Evolutionary conservation across 805 yeast species (phyloP).

Genomic region (Zygosaccharomyces pseudorouxii): DNA sequence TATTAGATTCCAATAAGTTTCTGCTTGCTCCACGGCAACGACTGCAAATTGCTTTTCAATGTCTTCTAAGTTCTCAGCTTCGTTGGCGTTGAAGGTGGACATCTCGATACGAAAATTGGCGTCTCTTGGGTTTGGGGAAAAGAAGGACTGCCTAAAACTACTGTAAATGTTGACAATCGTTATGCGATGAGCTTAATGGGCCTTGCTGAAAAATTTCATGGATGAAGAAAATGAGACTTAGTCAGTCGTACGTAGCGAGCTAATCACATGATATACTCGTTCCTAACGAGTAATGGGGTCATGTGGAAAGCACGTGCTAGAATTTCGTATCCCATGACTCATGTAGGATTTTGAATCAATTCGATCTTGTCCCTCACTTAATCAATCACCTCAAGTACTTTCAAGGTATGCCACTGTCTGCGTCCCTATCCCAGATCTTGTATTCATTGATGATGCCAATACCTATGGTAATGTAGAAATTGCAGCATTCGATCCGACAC

Average conservation of each 20-base stretch:
- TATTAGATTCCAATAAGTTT: conserved; percentile 84
- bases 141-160: not conserved
- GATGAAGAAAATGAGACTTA: not conserved
- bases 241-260: not conserved
- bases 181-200: not conserved
- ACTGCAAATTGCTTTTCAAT: conserved; percentile 98
- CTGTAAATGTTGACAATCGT: not conserved
- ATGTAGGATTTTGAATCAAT: no score
- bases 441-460: no score
- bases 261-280: not conserved
- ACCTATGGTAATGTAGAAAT: no score
- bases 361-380: no score
- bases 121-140: not conserved
- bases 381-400: no score
- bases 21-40: conserved; percentile 92
- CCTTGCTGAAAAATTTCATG: not conserved
- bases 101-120: not conserved
- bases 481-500: no score
- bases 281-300: not conserved
- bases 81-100: conserved; percentile 68
- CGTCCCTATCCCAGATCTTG: no score
- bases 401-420: no score
- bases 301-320: not conserved
- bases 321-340: not conserved
- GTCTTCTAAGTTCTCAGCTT: conserved; percentile 91